Evolutionary conservation across 352 stramenopile species (phyloP), one percentile per base, ranked within the genome.

Genomic region (Globisporangium nodosum): DNA sequence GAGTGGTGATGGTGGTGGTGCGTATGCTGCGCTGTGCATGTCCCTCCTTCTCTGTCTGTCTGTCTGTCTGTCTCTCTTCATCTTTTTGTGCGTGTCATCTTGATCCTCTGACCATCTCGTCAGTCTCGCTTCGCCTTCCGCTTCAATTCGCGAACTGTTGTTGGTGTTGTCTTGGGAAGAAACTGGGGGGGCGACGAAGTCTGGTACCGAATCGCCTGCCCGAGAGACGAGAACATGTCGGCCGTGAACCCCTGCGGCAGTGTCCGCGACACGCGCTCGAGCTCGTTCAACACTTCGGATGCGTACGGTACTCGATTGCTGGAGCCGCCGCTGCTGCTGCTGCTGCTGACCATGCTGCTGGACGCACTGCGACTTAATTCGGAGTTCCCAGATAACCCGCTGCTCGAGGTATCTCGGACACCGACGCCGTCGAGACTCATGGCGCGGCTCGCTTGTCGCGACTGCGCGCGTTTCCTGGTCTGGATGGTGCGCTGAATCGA

Each of bases 181-280:
- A 40, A 9, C 20, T 39, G 35, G 2, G 43, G 37, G 15, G n/a
- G 5, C 7, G 16, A 27, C 18, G 43, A 20, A 6, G 52, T 48
- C 49, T 65, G 59, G 52, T 71, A 62, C 43, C 71, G 71, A 54
- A 85, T 81, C 11, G 71, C 76, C n/a, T 77, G 77, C 12, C 76
- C 76, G 30, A 86, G 62, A 15, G 71, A 78, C n/a, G 66, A 69
- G 58, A 86, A 86, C 73, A 83, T 86, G 53, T 81, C 73, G 54
- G 76, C 57, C 5, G 76, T 86, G 42, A 86, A 83, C 1, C 76
- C 76, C 56, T 78, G 71, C 3, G 76, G 76, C 12, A 86, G 56
- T 45, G 71, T 65, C 40, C 64, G 78, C 9, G 72, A 71, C 37
- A 81, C 54, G 48, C 75, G 56, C 45, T 76, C 56, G 30, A 81